Evolutionary conservation across 768 basidiomycete genomes (phyloP), one percentile per base, ranked within the genome.

Genomic region (Lactarius deliciosus): DNA sequence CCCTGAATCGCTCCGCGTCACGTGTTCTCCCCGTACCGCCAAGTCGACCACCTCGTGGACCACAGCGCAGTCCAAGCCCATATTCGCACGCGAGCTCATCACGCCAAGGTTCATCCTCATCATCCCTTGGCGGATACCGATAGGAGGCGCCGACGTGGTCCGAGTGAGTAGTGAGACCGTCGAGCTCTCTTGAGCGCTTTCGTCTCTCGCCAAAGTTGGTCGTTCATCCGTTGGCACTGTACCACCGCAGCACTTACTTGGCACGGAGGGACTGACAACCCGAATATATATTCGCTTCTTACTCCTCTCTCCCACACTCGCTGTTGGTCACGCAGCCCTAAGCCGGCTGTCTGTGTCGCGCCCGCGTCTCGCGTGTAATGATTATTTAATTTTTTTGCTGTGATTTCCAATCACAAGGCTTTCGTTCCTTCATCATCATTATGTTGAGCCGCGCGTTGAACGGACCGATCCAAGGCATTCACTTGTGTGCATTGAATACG

Each of bases 51-150:
- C 28, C 30, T 22, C 6, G 18, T 9, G 8, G 13, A n/a, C 36
- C 36, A 38, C n/a, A 28, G 9, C 63, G 34, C 34, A 20, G 20
- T 15, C 8, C 32, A 3, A 56, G 34, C 11, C 1, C 18, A 11
- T 28, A 53, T 28, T 56, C 36, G 25, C 32, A 32, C 2, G 6
- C 30, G n/a, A 28, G 34, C 11, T 41, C 41, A 28, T 45, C 41
- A 18, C 41, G 34, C 38, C 3, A 34, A 16, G 47, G 10, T 40
- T 47, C 28, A 10, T 36, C 57, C 22, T 36, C 47, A 30, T 59
- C 57, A 25, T 36, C 66, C 16, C 41, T 30, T 20, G 8, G n/a
- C 40, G 50, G 34, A 20, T 67, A 63, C 34, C 8, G 36, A 25
- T 68, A 64, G 61, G n/a, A 25, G 8, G 22, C 16, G n/a, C 25